Base-by-base conservation (phyloP, 2,329 filamentous ascomycete species). In the Aspergillus tanneri region DNA sequence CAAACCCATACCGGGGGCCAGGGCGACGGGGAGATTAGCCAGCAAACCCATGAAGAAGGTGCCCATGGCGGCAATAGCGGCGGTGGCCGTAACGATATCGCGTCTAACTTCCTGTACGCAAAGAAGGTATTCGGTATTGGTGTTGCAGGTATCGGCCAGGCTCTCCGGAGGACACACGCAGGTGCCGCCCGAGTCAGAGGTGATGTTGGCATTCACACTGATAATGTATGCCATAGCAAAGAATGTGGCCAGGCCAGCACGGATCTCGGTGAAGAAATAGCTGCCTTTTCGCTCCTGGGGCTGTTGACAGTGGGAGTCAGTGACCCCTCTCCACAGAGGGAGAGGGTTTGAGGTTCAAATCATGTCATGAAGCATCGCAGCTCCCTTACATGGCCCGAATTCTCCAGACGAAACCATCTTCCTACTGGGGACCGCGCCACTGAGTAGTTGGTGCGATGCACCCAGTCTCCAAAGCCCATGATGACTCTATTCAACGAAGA, bases 141-240 rank as follows among this genome's bases (percentile, higher is more conserved):
- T 72, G 25, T 74, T 72, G 56, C 84, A 86, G 32, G 49, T 14
- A 28, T 63, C 59, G 25, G 66, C 66, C 16, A 67, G 65, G n/a
- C 71, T 63, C 12, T 70, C 62, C 27, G 72, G 70, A 19, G 79
- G 78, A 65, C 88, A 93, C 24, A 90, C 81, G 59, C 88, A 93
- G 14, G 87, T 89, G 47, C 88, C 88, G 53, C 86, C 86, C 7
- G 78, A 81, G 53, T 88, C 80, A 39, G 85, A 81, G 10, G 91
- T 80, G 39, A 95, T 85, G 16, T 81, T 82, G 9, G 84, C 77
- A 80, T 93, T 74, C 50, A 78, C 74, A 16, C 69, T 72, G 66
- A 88, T 87, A 71, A 90, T 90, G 65, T 91, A 92, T 11, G 87
- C 86, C 88, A 90, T 90, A 3, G 86, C 87, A 46, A 86, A 84